A percentile compares a stretch with the other conserved stretches of the same genome.
Conservation (phyloP, 1,139 yeast genomes). For the Magnusiomyces ingens region DNA sequence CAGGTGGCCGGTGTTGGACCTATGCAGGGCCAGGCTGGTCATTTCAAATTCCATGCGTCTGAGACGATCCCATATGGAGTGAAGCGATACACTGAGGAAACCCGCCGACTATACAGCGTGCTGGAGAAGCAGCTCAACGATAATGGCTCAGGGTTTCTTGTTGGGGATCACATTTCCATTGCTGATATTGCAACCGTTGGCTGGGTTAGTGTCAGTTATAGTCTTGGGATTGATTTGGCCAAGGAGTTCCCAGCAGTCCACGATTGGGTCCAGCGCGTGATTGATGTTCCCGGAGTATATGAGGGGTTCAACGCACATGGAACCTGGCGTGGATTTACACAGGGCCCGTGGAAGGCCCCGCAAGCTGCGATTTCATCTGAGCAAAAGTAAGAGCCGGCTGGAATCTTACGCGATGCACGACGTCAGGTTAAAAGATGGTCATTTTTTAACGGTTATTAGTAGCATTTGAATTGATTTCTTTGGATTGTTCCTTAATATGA, state of each 20-base stretch:
- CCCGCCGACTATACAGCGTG: constrained; percentile 47
- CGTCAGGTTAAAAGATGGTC: too few relatives aligned
- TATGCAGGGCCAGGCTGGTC: constrained; percentile 51
- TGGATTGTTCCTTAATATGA: too few relatives aligned
- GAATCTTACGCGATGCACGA: too few relatives aligned
- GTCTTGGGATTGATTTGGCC: constrained; percentile 34
- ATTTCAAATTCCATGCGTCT: constrained; percentile 39
- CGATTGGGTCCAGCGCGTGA: constrained; percentile 41
- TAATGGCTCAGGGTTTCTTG: constrained; percentile 46
- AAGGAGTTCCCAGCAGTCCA: constrained; percentile 39
- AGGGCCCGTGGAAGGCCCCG: not conserved
- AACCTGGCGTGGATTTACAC: not conserved
- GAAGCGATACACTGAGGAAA: constrained; percentile 44
- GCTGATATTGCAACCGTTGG: constrained; percentile 47
- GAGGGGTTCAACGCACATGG: constrained; percentile 1
- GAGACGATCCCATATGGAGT: constrained; percentile 46
- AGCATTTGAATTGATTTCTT: too few relatives aligned
- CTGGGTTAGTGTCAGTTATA: constrained; percentile 27
- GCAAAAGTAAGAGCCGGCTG: too few relatives aligned
- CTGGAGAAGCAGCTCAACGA: constrained; percentile 42
- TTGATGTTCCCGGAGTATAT: constrained; percentile 27
- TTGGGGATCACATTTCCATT: constrained; percentile 48
- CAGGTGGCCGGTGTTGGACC: constrained; percentile 57
- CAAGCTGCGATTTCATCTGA: too few relatives aligned
- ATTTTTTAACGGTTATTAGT: too few relatives aligned